phyloP scores from a whole-genome alignment of 2,329 filamentous ascomycete species.

The Plenodomus biglobosus region DNA sequence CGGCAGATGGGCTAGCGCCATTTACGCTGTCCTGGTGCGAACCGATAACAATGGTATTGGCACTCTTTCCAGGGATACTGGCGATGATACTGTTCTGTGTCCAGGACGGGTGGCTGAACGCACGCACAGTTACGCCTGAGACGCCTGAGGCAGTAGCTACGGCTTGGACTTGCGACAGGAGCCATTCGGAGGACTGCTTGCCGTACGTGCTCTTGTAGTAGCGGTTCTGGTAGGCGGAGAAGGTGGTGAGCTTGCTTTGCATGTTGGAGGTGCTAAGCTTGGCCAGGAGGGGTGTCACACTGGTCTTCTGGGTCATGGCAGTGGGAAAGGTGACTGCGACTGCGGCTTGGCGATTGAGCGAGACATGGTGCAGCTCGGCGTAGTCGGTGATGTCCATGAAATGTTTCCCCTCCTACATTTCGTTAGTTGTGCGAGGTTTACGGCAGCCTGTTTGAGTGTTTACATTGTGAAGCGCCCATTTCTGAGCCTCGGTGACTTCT shows the following conservation, averaged over 20 bases:
- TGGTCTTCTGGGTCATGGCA: constrained; percentile 12
- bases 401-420: constrained; percentile 36
- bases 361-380: constrained; percentile 11
- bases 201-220: constrained; percentile 51
- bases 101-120: constrained; percentile 74
- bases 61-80: constrained; percentile 78
- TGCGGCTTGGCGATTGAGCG: neutral
- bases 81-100: constrained; percentile 87
- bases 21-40: constrained; percentile 95
- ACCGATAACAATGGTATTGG: constrained; percentile 82
- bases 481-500: constrained; percentile 16
- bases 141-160: constrained; percentile 71
- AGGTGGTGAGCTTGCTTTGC: constrained; percentile 19
- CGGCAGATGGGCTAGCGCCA: constrained; percentile 75
- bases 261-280: constrained; percentile 24
- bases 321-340: constrained; percentile 19
- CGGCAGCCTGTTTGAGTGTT: neutral
- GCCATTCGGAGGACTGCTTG: constrained; percentile 81
- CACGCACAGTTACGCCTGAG: constrained; percentile 66
- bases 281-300: constrained; percentile 17
- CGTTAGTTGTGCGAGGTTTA: neutral
- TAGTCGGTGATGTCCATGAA: constrained; percentile 33
- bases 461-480: constrained; percentile 18
- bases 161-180: constrained; percentile 70
- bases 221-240: constrained; percentile 25